These are phyloP conservation scores for Gnomoniopsis sp. DNA, from an alignment of 2,329 filamentous ascomycete species.

Conservation along the genomic window DNA sequence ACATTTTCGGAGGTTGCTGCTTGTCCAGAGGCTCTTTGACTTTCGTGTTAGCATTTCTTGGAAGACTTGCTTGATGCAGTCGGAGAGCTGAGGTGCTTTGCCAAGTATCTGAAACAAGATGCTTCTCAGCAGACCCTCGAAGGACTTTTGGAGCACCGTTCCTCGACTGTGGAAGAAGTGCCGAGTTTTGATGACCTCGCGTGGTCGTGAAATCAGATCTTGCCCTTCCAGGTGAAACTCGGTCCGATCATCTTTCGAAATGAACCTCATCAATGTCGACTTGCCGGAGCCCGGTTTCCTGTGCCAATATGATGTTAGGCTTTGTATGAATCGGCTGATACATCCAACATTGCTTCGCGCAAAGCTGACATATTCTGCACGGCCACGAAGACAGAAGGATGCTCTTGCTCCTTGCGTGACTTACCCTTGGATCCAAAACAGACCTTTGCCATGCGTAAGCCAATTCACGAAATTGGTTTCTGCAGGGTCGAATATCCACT, in stretches of 20 bases:
- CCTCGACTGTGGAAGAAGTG: slow-evolving; percentile 1
- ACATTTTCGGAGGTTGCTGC: background rate
- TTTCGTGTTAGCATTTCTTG: background rate
- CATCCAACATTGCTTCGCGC: too few relatives aligned
- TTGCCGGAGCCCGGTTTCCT: background rate
- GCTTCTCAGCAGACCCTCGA: slow-evolving; percentile 3
- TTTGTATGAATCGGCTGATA: too few relatives aligned
- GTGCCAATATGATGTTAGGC: too few relatives aligned
- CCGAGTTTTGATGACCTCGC: background rate
- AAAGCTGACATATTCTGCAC: too few relatives aligned
- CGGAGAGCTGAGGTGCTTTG: background rate
- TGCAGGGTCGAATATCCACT: background rate
- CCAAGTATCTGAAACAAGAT: slow-evolving; percentile 1
- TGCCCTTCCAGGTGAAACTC: background rate
- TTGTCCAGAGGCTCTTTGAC: background rate
- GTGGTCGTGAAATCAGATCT: background rate
- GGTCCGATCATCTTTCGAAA: background rate
- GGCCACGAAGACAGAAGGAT: too few relatives aligned
- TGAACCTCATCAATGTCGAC: slow-evolving; percentile 2
- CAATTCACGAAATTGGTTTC: background rate
- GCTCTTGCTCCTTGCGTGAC: background rate
- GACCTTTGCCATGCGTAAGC: background rate
- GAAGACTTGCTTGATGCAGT: background rate
- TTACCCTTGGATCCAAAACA: slow-evolving; percentile 3
- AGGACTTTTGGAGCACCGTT: background rate